Percentiles rank a stretch among this genome's conserved stretches.
phyloP scores from a whole-genome alignment of 208 protist species.

The Wallacemonas collosoma region DNA sequence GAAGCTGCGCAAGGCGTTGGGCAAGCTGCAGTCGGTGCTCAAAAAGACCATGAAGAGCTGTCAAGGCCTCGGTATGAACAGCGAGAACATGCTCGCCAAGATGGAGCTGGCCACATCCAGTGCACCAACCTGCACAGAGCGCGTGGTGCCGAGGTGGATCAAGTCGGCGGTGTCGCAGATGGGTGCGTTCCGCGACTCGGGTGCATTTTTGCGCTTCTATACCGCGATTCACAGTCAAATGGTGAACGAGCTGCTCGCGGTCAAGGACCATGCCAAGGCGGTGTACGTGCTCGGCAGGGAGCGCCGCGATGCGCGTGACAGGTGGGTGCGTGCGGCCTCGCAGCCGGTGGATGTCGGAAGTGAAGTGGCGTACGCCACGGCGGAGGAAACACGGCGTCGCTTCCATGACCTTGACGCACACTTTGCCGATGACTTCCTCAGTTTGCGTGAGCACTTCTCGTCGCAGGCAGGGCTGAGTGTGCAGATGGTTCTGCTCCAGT shows the following conservation, averaged over 20 bases:
- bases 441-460: conserved; percentile 9
- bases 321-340: background rate
- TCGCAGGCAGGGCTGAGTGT: conserved; percentile 2
- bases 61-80: conserved; percentile 1
- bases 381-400: background rate
- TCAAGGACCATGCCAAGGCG: conserved; percentile 9
- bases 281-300: conserved; percentile 8
- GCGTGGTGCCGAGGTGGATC: background rate
- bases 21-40: background rate
- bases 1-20: conserved; percentile 10
- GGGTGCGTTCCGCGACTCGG: conserved; percentile 9
- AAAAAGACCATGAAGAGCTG: conserved; percentile 6
- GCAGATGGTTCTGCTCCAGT: background rate
- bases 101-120: background rate
- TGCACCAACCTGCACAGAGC: background rate
- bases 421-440: conserved; percentile 3
- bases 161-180: background rate
- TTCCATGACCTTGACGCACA: background rate
- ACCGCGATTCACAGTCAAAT: background rate
- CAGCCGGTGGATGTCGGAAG: conserved; percentile 2
- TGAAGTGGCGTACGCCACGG: background rate
- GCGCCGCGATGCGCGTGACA: conserved; percentile 8
- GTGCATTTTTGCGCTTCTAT: background rate
- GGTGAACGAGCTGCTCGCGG: background rate
- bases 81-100: background rate